phyloP scores from a whole-genome alignment of 345 rosid genomes.

The Mallotus nudiflorus region DNA sequence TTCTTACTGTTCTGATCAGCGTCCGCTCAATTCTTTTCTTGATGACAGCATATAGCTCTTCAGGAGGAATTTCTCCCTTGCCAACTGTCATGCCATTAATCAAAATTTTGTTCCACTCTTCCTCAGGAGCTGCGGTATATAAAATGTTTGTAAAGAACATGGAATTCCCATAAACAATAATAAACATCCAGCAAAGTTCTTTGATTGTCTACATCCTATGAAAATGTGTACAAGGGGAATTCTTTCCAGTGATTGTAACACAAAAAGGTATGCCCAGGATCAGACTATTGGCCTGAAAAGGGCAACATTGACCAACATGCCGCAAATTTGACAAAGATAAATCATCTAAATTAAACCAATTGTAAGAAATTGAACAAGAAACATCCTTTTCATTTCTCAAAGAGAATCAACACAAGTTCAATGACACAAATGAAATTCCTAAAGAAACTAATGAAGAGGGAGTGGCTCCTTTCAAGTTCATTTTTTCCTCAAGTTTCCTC shows the following conservation, averaged over 20 bases:
- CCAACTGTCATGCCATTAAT: conserved; percentile 65
- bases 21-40: conserved; percentile 79
- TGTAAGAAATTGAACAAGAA: not conserved
- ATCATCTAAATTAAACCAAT: not conserved
- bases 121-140: conserved; percentile 73
- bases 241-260: not conserved
- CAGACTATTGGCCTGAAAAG: not conserved
- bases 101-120: conserved; percentile 77
- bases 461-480: too few relatives aligned
- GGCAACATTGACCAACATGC: not conserved
- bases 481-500: too few relatives aligned
- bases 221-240: too few relatives aligned
- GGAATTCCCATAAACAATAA: not conserved
- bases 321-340: not conserved
- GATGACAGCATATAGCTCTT: conserved; percentile 65
- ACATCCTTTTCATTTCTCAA: not conserved
- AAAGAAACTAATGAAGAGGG: too few relatives aligned
- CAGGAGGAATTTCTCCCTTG: conserved; percentile 63
- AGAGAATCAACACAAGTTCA: not conserved
- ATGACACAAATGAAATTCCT: not conserved
- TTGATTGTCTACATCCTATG: not conserved
- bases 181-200: not conserved
- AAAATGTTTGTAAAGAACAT: not conserved
- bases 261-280: not conserved
- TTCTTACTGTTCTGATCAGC: conserved; percentile 76